Evolutionary conservation across 1,139 yeast species (phyloP).

Genomic region (Zygosaccharomyces pseudobailii): DNA sequence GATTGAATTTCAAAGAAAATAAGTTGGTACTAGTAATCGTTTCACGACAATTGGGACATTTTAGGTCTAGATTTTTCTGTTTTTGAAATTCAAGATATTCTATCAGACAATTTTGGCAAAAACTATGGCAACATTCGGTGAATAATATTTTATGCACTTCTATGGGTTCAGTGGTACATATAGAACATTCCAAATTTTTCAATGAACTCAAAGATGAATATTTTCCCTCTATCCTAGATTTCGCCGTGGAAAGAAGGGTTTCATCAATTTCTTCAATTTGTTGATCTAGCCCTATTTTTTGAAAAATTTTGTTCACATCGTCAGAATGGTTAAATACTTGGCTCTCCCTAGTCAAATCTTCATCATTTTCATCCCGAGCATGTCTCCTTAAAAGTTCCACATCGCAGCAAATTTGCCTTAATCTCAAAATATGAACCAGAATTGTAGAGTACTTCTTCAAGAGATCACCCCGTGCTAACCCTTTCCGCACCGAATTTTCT

Average conservation of each 20-base stretch:
- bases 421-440: slow-evolving; percentile 72
- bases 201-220: slow-evolving; percentile 34
- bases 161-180: slow-evolving; percentile 69
- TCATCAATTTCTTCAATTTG: slow-evolving; percentile 5
- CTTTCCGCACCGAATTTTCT: slow-evolving; percentile 58
- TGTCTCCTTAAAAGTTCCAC: slow-evolving; percentile 49
- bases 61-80: slow-evolving; percentile 23
- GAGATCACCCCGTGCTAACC: slow-evolving; percentile 62
- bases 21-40: slow-evolving; percentile 21
- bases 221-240: slow-evolving; percentile 34
- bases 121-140: slow-evolving; percentile 78
- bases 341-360: slow-evolving; percentile 35
- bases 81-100: slow-evolving; percentile 54
- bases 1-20: slow-evolving; percentile 17
- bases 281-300: slow-evolving; percentile 3
- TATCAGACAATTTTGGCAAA: slow-evolving; percentile 68
- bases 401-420: slow-evolving; percentile 89
- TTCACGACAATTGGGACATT: slow-evolving; percentile 58
- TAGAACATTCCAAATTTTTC: slow-evolving; percentile 72
- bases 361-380: slow-evolving; percentile 34
- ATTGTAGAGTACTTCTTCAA: slow-evolving; percentile 73
- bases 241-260: slow-evolving; percentile 34
- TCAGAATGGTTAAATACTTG: slow-evolving; percentile 33
- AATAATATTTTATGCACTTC: slow-evolving; percentile 51
- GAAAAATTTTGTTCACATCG: slow-evolving; percentile 8